Evolutionary conservation across 345 rosid species (phyloP), one percentile per base, ranked within the genome.

Genomic region (Brassica carinata): DNA sequence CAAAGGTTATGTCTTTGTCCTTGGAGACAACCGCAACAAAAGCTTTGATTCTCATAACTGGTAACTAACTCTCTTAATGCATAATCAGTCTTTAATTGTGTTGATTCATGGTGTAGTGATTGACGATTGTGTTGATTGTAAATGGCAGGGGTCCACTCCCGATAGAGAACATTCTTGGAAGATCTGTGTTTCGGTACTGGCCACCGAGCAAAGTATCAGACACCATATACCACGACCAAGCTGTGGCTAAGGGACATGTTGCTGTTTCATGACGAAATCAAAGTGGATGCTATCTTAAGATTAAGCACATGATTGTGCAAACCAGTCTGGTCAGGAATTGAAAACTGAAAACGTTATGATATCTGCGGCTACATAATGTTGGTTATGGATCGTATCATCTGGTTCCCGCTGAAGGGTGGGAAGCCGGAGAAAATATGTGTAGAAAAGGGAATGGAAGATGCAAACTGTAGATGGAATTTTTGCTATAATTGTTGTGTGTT

Each of bases 11-110:
- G 97, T 94, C 17, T 94, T 88, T 71, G 98, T 94, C 71, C 75
- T 94, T 81, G 97, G 98, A 71, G 98, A 94, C 86, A 94, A 94
- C 73, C 96, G 97, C 33, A 94, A 94, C 79, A 87, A 91, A 75
- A 94, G 98, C 74, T 88, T 85, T 15, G 98, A 94, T 85, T 94
- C 98, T 65, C 97, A 90, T 75, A 73, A 87, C 87, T 94, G 98
- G 97, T 94, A 64, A 38, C n/a, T 91, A 63, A 43, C 58, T 5
- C 18, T 51, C 58, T 51, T 51, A 14, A 51, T 51, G 18, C 58
- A 14, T 51, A 51, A 51, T 51, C 13, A 63, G 64, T 51, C 23
- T 74, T 30, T 48, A 15, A 48, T 10, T 34, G 43, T 71, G 66
- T 33, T 64, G 64, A 62, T 77, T 55, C 8, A 5, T 53, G 19